A percentile compares a stretch with the other conserved stretches of the same genome.
phyloP scores from a whole-genome alignment of 371 early-diverging fungal genomes.

The Ecytonucleospora hepatopenaei region DNA sequence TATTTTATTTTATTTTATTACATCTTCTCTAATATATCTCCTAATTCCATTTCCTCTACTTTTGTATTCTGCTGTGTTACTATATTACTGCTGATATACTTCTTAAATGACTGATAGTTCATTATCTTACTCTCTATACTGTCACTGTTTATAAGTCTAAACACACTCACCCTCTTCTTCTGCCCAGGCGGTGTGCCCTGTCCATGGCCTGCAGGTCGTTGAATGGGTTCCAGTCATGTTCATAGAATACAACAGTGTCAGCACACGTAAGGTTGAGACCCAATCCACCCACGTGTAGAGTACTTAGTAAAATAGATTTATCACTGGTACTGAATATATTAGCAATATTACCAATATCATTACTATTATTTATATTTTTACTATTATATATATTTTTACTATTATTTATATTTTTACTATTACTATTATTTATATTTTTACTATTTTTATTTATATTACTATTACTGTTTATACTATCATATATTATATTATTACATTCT shows the following conservation, averaged over 20 bases:
- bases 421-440: too few relatives aligned
- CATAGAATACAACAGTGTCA: conserved; percentile 95
- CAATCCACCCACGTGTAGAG: conserved; percentile 90
- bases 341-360: conserved; percentile 72
- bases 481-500: background rate
- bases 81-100: conserved; percentile 85
- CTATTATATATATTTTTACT: too few relatives aligned
- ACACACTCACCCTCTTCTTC: conserved; percentile 85
- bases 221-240: conserved; percentile 99
- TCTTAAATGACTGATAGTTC: conserved; percentile 92
- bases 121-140: conserved; percentile 87
- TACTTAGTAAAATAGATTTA: conserved; percentile 78
- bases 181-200: conserved; percentile 85
- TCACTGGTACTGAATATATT: conserved; percentile 83
- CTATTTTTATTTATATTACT: too few relatives aligned
- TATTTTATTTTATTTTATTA: background rate
- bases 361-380: background rate
- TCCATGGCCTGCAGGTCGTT: conserved; percentile 95
- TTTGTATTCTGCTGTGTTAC: conserved; percentile 83
- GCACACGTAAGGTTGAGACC: conserved; percentile 96
- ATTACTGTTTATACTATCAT: too few relatives aligned
- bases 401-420: too few relatives aligned
- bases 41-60: conserved; percentile 55
- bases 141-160: conserved; percentile 71
- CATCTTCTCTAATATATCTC: conserved; percentile 53